phyloP scores from a whole-genome alignment of 306 rosid genomes.

The Acacia crassicarpa region DNA sequence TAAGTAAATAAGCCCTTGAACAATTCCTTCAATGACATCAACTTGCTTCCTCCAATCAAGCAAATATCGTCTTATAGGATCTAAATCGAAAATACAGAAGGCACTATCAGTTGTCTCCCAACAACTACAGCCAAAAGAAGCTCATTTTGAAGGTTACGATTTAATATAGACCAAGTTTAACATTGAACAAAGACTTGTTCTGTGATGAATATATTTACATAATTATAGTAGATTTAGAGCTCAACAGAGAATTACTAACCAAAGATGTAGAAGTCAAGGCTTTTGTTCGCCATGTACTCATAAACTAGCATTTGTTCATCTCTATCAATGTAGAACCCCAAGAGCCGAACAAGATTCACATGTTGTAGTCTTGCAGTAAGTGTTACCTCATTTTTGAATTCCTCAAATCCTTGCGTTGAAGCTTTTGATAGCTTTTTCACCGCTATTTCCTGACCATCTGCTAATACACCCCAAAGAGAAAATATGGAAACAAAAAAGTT shows the following conservation, averaged over 20 bases:
- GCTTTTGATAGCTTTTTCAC: conserved; percentile 50
- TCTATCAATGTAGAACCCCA: background rate
- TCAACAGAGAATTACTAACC: background rate
- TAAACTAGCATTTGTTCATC: background rate
- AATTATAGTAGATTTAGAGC: background rate
- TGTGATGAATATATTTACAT: background rate
- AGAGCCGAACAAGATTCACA: background rate
- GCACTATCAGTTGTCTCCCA: background rate
- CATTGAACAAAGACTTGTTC: background rate
- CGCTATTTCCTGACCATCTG: conserved; percentile 43
- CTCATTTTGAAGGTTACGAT: background rate
- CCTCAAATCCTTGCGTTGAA: conserved; percentile 44
- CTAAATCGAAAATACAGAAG: background rate
- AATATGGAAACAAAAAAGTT: background rate
- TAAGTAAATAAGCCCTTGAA: conserved; percentile 45
- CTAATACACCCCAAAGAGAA: conserved; percentile 32
- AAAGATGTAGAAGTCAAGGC: background rate
- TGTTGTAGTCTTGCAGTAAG: background rate
- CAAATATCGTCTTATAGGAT: background rate
- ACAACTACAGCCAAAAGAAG: background rate
- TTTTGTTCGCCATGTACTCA: background rate
- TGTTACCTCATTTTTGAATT: background rate
- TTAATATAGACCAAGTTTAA: background rate
- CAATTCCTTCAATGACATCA: conserved; percentile 39
- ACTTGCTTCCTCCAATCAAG: conserved; percentile 37